Evolutionary conservation across 2,329 filamentous ascomycete genomes (phyloP).

Genomic region (Parafenestella ontariensis): DNA sequence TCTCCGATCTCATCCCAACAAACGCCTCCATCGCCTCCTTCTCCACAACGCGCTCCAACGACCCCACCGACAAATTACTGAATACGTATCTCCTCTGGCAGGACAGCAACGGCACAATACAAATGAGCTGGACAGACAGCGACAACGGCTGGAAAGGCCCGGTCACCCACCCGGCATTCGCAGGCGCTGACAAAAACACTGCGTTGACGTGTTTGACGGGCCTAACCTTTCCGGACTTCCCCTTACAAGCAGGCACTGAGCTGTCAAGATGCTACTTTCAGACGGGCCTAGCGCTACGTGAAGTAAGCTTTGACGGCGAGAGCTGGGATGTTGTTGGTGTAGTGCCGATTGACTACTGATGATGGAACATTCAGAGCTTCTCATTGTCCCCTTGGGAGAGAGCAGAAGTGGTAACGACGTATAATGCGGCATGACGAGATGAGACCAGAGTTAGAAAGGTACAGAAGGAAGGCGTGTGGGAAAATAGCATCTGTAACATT

Average conservation of each 20-base stretch:
- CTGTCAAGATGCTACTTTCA: conserved; percentile 30
- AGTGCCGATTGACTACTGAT: conserved; percentile 19
- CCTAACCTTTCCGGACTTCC: conserved; percentile 17
- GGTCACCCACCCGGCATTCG: conserved; percentile 15
- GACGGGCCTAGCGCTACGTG: conserved; percentile 16
- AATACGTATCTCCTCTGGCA: conserved; percentile 27
- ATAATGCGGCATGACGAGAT: background rate
- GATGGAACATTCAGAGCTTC: background rate
- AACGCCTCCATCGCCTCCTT: conserved; percentile 20
- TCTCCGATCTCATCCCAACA: conserved; percentile 14
- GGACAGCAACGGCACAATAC: conserved; percentile 15
- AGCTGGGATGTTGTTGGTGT: conserved; percentile 21
- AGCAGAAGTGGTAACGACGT: background rate
- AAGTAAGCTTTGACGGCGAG: conserved; percentile 25
- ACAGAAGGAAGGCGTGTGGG: background rate
- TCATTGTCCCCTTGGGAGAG: background rate
- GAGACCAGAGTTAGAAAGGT: background rate
- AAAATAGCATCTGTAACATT: no score
- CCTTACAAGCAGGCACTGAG: conserved; percentile 10
- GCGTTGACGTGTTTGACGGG: conserved; percentile 23
- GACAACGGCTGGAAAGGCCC: conserved; percentile 24
- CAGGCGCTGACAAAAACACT: conserved; percentile 21
- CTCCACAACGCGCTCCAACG: conserved; percentile 14
- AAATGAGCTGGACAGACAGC: conserved; percentile 23
- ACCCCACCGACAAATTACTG: conserved; percentile 1